Conservation (phyloP, 78 protist genomes). For the Fonticula alba region DNA sequence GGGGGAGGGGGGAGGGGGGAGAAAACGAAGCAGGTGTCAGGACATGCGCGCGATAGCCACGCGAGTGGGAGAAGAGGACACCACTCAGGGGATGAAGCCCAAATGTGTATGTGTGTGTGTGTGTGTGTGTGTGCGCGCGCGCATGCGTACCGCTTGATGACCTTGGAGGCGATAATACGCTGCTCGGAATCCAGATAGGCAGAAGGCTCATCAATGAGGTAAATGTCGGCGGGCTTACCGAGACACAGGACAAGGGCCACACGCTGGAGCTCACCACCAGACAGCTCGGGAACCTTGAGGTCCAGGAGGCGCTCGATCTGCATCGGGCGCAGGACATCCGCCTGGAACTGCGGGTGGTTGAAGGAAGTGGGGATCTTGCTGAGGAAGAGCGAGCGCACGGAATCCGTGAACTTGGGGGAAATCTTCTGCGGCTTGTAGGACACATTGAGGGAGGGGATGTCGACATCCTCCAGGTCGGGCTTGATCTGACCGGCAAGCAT, state of each 20-base stretch:
- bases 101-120: too few relatives aligned
- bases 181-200: conserved; percentile 99
- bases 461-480: conserved; percentile 12
- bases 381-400: conserved; percentile 71
- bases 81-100: too few relatives aligned
- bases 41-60: too few relatives aligned
- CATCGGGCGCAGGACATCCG: conserved; percentile 92
- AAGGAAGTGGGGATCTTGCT: conserved; percentile 56
- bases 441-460: conserved; percentile 71
- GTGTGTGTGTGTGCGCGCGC: too few relatives aligned
- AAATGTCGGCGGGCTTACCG: conserved; percentile 94
- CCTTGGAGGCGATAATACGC: conserved; percentile 87
- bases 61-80: too few relatives aligned
- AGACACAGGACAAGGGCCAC: conserved; percentile 86
- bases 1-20: background rate
- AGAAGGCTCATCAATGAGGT: conserved; percentile 97
- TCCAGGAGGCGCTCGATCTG: conserved; percentile 67
- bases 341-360: conserved; percentile 78
- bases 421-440: conserved; percentile 97
- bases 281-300: conserved; percentile 52
- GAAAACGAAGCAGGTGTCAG: too few relatives aligned
- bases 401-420: conserved; percentile 69
- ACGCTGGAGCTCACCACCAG: conserved; percentile 99
- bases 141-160: conserved; percentile 75
- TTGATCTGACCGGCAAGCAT: conserved; percentile 71